These are phyloP conservation scores for Puccinellia tenuiflora DNA, from an alignment of 176 grass and related monocot genomes.

Conservation along the genomic window DNA sequence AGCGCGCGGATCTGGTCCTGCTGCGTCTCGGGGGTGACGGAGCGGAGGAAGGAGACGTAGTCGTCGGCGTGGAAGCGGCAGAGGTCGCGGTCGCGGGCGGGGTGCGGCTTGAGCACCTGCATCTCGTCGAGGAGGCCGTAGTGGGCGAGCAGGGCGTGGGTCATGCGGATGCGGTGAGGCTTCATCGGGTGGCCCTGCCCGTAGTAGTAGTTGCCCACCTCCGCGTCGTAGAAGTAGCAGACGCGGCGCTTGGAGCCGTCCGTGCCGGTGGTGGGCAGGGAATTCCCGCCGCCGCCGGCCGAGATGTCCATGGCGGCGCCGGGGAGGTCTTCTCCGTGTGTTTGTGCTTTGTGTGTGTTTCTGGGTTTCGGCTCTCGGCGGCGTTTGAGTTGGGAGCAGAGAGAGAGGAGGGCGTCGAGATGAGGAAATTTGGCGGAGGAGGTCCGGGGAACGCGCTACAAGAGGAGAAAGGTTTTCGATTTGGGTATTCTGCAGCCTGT, in stretches of 20 bases:
- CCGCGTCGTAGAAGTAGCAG: constrained; percentile 95
- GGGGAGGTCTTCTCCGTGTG: not conserved
- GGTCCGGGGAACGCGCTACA: not conserved
- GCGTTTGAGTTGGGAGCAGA: constrained; percentile 7
- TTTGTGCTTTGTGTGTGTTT: not conserved
- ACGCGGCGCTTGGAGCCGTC: constrained; percentile 79
- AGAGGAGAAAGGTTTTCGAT: not conserved
- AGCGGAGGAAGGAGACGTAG: constrained; percentile 83
- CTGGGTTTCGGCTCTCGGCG: not conserved
- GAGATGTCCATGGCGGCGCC: constrained; percentile 36
- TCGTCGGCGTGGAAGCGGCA: constrained; percentile 97
- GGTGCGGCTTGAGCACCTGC: constrained; percentile 63
- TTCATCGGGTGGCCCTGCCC: constrained; percentile 91
- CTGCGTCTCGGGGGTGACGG: constrained; percentile 74
- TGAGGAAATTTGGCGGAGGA: not conserved
- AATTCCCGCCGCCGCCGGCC: constrained; percentile 58
- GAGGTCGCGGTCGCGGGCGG: constrained; percentile 74
- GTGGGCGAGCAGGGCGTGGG: constrained; percentile 72
- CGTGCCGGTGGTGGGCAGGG: constrained; percentile 46
- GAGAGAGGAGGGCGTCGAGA: not conserved
- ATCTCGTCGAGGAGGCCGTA: constrained; percentile 85
- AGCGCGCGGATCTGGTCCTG: constrained; percentile 52
- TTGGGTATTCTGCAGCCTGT: not conserved
- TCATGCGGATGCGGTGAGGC: constrained; percentile 92
- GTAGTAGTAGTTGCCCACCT: constrained; percentile 99